Percentiles rank a stretch among this genome's conserved stretches.
These are phyloP conservation scores for Mariannaea elegans DNA, from an alignment of 2,329 filamentous ascomycete species.

Conservation along the genomic window DNA sequence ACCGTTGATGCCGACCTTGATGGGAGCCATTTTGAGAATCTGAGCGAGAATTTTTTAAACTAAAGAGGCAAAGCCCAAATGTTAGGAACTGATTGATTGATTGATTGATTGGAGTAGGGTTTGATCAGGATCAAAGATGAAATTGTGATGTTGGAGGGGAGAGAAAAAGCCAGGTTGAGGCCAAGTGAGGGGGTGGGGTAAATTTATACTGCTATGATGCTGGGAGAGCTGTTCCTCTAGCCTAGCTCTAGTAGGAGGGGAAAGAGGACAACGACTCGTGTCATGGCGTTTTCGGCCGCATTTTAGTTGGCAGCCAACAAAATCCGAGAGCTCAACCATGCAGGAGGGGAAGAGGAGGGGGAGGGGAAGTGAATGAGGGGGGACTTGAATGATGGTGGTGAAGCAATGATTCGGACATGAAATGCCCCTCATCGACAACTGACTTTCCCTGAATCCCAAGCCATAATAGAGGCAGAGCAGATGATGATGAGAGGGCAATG, in stretches of 20 bases:
- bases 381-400: not conserved
- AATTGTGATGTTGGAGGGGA: not conserved
- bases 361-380: conserved; percentile 8
- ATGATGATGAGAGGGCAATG: no score
- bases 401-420: conserved; percentile 18
- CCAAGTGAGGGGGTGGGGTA: conserved; percentile 36
- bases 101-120: not conserved
- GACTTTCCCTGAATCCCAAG: no score
- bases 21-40: conserved; percentile 53
- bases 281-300: no score
- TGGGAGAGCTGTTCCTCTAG: no score
- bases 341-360: conserved; percentile 2
- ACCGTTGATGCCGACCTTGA: conserved; percentile 97
- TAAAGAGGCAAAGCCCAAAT: not conserved
- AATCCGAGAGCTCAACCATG: no score
- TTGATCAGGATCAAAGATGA: not conserved
- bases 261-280: not conserved
- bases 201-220: conserved; percentile 36
- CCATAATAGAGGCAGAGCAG: no score
- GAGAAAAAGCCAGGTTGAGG: conserved; percentile 17
- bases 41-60: conserved; percentile 11
- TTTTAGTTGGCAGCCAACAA: no score
- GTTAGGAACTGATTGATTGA: conserved; percentile 23
- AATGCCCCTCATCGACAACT: no score
- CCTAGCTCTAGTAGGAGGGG: conserved; percentile 4